Percentiles rank a stretch among this genome's conserved stretches.
Evolutionary conservation across 2,329 filamentous ascomycete species (phyloP).

Genomic region (Beauveria varroae): DNA sequence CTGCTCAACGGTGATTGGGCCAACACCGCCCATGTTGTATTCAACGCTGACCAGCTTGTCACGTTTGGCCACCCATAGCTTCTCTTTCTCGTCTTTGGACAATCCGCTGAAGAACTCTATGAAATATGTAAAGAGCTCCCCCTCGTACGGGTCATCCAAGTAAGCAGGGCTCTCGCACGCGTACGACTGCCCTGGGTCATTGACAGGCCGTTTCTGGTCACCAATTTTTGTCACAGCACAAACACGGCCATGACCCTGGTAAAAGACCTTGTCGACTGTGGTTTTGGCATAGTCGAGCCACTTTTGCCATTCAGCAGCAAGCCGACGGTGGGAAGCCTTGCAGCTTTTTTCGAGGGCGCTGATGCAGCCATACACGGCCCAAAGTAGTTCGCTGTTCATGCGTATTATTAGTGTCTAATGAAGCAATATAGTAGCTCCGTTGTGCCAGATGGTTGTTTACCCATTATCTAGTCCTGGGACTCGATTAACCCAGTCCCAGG

Average conservation of each 20-base stretch:
- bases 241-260: slow-evolving; percentile 28
- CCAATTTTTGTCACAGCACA: slow-evolving; percentile 31
- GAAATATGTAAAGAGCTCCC: slow-evolving; percentile 34
- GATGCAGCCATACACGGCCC: slow-evolving; percentile 34
- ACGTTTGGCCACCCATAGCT: slow-evolving; percentile 31
- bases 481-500: slow-evolving; percentile 29
- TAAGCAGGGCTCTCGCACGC: slow-evolving; percentile 26
- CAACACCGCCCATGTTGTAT: slow-evolving; percentile 28
- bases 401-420: neutral
- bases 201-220: slow-evolving; percentile 26
- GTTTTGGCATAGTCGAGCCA: slow-evolving; percentile 34
- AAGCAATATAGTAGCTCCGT: no score
- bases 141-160: slow-evolving; percentile 36
- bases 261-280: slow-evolving; percentile 30
- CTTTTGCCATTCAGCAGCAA: slow-evolving; percentile 28
- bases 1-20: slow-evolving; percentile 34
- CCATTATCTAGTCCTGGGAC: slow-evolving; percentile 35
- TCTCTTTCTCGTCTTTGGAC: slow-evolving; percentile 24
- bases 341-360: slow-evolving; percentile 26
- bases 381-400: slow-evolving; percentile 28
- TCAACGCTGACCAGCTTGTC: slow-evolving; percentile 29
- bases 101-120: slow-evolving; percentile 31
- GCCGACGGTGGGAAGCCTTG: slow-evolving; percentile 17
- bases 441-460: slow-evolving; percentile 14
- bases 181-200: slow-evolving; percentile 23